Evolutionary conservation across 2,329 filamentous ascomycete genomes (phyloP).

Genomic region (Stachybotrys echinatus): DNA sequence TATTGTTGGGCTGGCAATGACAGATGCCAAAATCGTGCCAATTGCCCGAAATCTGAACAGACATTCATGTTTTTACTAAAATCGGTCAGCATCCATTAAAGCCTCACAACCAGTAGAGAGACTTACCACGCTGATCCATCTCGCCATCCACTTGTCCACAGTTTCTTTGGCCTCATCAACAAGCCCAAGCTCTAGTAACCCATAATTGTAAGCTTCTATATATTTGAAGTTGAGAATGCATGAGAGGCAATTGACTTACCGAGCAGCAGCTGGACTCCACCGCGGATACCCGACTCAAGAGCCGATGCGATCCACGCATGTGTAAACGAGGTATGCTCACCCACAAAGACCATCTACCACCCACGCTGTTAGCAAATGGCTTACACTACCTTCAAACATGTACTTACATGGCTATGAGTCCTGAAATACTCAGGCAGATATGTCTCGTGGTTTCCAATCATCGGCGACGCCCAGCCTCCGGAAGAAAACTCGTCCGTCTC

Average conservation of each 20-base stretch:
- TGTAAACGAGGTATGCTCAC: conserved; percentile 67
- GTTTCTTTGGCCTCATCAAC: conserved; percentile 65
- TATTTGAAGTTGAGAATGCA: background rate
- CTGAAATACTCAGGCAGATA: conserved; percentile 69
- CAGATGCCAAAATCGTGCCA: too few relatives aligned
- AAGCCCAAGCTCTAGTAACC: conserved; percentile 47
- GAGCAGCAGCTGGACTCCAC: conserved; percentile 59
- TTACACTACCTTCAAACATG: background rate
- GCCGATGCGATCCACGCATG: conserved; percentile 66
- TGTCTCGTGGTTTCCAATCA: conserved; percentile 60
- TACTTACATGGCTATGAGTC: conserved; percentile 51
- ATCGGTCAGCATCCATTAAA: too few relatives aligned
- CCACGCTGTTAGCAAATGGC: background rate
- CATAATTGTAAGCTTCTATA: background rate
- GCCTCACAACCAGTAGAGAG: too few relatives aligned
- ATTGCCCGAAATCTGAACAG: too few relatives aligned
- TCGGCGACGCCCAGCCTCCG: conserved; percentile 52
- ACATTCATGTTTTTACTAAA: too few relatives aligned
- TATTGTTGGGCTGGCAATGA: too few relatives aligned
- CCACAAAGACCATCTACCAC: conserved; percentile 55
- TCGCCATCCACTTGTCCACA: conserved; percentile 63
- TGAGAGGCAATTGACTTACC: conserved; percentile 14
- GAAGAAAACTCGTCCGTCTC: background rate
- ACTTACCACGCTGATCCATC: conserved; percentile 44
- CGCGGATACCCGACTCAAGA: conserved; percentile 62